phyloP scores from a whole-genome alignment of 176 grass and related monocot genomes.

The Otatea glauca region DNA sequence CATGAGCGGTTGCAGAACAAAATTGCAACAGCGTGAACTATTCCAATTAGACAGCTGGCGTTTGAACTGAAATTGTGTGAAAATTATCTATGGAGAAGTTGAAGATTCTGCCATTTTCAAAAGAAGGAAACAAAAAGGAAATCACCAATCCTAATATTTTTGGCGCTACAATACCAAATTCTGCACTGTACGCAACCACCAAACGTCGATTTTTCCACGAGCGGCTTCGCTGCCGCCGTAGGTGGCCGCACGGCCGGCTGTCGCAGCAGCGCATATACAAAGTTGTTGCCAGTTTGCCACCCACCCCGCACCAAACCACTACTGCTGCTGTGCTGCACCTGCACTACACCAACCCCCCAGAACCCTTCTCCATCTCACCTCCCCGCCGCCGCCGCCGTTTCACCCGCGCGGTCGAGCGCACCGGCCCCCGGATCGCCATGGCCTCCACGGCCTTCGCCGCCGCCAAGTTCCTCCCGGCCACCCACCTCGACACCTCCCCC shows the following conservation, averaged over 20 bases:
- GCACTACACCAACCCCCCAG: conserved; percentile 1
- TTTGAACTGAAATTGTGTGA: not conserved
- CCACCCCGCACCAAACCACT: conserved; percentile 27
- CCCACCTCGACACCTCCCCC: conserved; percentile 48
- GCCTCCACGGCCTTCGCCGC: conserved; percentile 58
- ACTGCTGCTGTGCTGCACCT: not conserved
- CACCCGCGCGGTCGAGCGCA: conserved; percentile 5
- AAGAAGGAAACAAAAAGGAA: not conserved
- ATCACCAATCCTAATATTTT: not conserved
- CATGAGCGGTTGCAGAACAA: not conserved
- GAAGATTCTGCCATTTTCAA: not conserved
- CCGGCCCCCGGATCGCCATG: conserved; percentile 54
- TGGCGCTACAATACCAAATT: not conserved
- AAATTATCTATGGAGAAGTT: not conserved
- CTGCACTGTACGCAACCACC: not conserved
- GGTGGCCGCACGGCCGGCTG: not conserved
- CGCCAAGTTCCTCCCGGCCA: conserved; percentile 34
- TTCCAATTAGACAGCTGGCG: not conserved
- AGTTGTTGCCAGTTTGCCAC: no score
- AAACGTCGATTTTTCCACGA: not conserved
- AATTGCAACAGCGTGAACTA: not conserved
- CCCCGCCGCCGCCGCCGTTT: conserved; percentile 11
- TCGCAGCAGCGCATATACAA: conserved; percentile 1
- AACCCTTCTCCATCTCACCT: conserved; percentile 31
- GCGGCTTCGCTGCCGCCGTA: not conserved